phyloP scores from a whole-genome alignment of 2,329 filamentous ascomycete genomes.

The Claviceps maximensis region DNA sequence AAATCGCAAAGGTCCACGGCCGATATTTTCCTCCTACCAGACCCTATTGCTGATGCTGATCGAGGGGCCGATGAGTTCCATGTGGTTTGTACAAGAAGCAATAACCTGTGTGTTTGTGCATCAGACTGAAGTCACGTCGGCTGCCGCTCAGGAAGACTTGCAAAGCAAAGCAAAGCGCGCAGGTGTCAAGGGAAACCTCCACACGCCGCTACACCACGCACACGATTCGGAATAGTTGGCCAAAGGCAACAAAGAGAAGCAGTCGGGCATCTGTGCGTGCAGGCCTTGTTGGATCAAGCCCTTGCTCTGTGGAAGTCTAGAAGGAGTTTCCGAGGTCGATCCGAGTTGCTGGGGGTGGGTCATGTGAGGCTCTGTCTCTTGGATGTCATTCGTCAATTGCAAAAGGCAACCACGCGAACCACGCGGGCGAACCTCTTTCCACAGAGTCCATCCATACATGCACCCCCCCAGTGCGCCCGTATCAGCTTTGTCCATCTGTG shows the following conservation, averaged over 20 bases:
- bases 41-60: neutral
- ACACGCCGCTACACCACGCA: neutral
- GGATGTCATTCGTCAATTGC: neutral
- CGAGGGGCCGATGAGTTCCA: neutral
- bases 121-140: neutral
- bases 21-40: neutral
- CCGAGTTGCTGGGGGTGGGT: too few species aligned
- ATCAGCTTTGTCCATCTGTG: neutral
- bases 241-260: neutral
- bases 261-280: neutral
- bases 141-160: too few species aligned
- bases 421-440: neutral
- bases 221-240: neutral
- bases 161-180: too few species aligned
- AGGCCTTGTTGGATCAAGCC: neutral
- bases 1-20: neutral
- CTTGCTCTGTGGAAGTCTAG: neutral
- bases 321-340: neutral
- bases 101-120: neutral
- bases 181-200: neutral
- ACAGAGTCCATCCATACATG: neutral
- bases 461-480: neutral
- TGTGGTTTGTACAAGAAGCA: neutral
- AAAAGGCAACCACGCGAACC: slow-evolving; percentile 2
- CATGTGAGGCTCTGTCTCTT: neutral